Conservation (phyloP, 345 rosid genomes). For the Citrus inodora region DNA sequence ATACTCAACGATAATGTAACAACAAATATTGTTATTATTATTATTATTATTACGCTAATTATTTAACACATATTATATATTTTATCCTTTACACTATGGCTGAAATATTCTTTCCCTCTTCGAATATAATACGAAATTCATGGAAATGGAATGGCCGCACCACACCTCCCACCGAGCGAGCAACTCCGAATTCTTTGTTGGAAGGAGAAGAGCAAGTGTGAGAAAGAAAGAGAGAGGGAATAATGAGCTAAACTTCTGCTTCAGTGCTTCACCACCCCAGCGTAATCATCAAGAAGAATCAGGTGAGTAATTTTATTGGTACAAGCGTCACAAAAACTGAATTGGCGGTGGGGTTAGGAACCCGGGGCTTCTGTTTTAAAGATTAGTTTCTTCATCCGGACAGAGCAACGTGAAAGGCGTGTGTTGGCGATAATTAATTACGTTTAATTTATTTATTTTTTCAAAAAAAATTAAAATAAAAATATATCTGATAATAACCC, state of each 20-base stretch:
- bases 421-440: background rate
- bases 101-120: too few species aligned
- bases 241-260: background rate
- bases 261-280: background rate
- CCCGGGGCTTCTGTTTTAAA: background rate
- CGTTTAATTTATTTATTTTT: background rate
- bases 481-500: background rate
- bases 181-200: background rate
- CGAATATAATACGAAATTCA: background rate
- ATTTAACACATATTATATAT: too few species aligned
- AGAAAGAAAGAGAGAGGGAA: background rate
- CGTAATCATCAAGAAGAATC: background rate
- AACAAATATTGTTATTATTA: background rate
- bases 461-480: too few species aligned
- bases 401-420: constrained; percentile 32
- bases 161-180: background rate
- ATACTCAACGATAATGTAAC: background rate
- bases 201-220: background rate
- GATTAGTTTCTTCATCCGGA: background rate
- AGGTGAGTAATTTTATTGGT: constrained; percentile 2
- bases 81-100: background rate
- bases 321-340: constrained; percentile 11
- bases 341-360: background rate
- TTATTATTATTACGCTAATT: background rate
- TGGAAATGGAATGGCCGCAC: background rate